Base-by-base conservation (phyloP, 768 basidiomycete species). In the Pleurotus tuoliensis region DNA sequence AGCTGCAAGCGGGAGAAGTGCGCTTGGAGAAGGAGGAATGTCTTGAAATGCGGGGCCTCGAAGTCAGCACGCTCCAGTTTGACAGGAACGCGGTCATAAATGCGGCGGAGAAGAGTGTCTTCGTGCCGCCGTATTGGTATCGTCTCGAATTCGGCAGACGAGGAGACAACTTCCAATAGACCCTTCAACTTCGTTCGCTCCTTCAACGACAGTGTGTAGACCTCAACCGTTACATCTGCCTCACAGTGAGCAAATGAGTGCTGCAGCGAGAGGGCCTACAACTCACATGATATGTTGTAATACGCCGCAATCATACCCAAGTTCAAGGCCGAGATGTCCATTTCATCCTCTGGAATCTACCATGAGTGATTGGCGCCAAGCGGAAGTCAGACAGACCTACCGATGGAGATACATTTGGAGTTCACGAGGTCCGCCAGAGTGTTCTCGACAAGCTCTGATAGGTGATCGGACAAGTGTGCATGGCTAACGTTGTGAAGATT, bases 281-380 rank as follows among this genome's bases (percentile, higher is more conserved):
- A 76, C 88, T 67, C 61, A 90, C 90, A 92, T 55, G 91, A 94
- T 41, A 94, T 94, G 65, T 94, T 92, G 70, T 94, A 96, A 73
- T 94, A 94, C 0, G 95, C 94, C 0, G 95, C 97, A 63, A 99
- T 98, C 94, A 98, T 97, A 56, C 97, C 97, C 38, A 98, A 76
- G 72, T 98, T 99, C 64, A 98, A 83, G 1, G 94, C 86, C 2
- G 86, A 83, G 0, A 92, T 82, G 60, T 96, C 93, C 88, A 95
- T 94, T 68, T 97, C 94, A 59, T 96, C 94, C 76, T 92, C 90
- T 87, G 58, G 8, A 59, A 13, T 30, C 18, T 20, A 58, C 38
- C 45, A 7, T 59, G 47, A 41, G 20, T 5, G 55, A 43, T 56
- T 11, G 4, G 7, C 8, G 18, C 2, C 20, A 5, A 37, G 44